A percentile compares a stretch with the other conserved stretches of the same genome.
Conservation (phyloP, 2,329 filamentous ascomycete species). For the Trichoderma sp. region DNA sequence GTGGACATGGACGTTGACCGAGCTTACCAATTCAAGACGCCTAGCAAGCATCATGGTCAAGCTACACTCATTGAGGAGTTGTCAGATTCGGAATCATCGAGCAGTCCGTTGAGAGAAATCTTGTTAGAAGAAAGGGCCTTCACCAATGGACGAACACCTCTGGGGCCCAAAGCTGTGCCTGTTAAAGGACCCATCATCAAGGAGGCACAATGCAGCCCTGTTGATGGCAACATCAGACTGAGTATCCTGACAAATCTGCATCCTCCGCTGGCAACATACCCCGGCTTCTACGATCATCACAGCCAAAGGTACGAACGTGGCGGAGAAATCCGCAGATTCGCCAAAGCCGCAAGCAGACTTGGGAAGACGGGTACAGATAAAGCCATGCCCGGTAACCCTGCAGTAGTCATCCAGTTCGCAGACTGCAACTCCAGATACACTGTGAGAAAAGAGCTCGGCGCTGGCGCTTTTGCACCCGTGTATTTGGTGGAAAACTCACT, state of each 20-base stretch:
- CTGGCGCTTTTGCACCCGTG: conserved; percentile 92
- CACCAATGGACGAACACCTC: conserved; percentile 56
- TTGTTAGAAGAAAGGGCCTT: conserved; percentile 55
- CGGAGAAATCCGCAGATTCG: conserved; percentile 78
- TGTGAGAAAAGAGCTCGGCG: conserved; percentile 82
- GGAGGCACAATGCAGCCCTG: conserved; percentile 85
- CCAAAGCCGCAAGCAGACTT: conserved; percentile 66
- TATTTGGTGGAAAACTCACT: conserved; percentile 82
- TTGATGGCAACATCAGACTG: conserved; percentile 73
- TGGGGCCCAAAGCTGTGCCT: conserved; percentile 48
- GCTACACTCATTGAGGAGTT: conserved; percentile 39
- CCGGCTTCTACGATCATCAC: conserved; percentile 78
- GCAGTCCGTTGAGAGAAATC: conserved; percentile 74
- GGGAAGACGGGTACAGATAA: conserved; percentile 64
- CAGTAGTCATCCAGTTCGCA: conserved; percentile 70
- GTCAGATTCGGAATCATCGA: conserved; percentile 52
- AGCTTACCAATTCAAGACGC: conserved; percentile 73
- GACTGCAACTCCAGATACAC: conserved; percentile 70
- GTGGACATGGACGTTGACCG: conserved; percentile 63
- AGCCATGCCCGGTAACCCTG: conserved; percentile 58
- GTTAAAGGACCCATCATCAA: conserved; percentile 75
- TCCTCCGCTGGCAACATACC: conserved; percentile 73
- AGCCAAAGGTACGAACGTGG: conserved; percentile 67
- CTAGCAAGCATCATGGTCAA: conserved; percentile 60
- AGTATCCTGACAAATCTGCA: conserved; percentile 75